Evolutionary conservation across 163 green algal species (phyloP).

Genomic region (Scenedesmus sp.): DNA sequence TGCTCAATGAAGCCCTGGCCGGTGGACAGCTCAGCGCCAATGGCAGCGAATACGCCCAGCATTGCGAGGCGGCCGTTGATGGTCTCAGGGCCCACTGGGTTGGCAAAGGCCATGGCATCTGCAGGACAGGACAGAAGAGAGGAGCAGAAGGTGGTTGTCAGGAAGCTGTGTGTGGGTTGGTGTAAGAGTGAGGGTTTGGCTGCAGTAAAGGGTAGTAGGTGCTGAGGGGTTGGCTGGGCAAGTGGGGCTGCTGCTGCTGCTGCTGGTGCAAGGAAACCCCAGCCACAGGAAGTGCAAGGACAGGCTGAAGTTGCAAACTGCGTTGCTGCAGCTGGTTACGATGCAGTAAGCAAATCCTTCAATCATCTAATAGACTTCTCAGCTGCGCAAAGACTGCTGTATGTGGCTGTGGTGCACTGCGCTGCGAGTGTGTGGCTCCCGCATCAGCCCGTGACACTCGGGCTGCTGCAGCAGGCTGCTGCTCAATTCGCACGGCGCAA

Average conservation of each 20-base stretch:
- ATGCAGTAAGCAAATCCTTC: too few species aligned
- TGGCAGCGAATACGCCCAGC: conserved; percentile 78
- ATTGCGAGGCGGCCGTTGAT: conserved; percentile 80
- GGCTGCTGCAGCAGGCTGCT: not conserved
- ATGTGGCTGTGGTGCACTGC: not conserved
- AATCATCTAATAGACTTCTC: too few species aligned
- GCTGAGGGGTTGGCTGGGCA: too few species aligned
- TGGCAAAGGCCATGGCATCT: conserved; percentile 38
- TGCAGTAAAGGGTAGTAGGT: not conserved
- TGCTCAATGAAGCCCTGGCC: conserved; percentile 67
- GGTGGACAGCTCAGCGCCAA: conserved; percentile 74
- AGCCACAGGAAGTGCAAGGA: not conserved
- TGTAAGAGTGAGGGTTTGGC: not conserved
- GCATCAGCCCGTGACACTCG: not conserved
- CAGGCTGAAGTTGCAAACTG: not conserved
- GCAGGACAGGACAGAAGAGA: conserved; percentile 15
- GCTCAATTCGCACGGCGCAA: not conserved
- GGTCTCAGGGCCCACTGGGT: conserved; percentile 1
- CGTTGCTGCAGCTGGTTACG: not conserved
- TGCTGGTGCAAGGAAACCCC: not conserved
- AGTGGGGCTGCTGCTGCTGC: not conserved
- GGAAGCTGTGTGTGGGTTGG: not conserved
- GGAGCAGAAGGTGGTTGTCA: not conserved
- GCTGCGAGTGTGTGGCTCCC: not conserved
- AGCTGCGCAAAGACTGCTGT: too few species aligned